Percentiles rank a stretch among this genome's conserved stretches.
Evolutionary conservation across 2,329 filamentous ascomycete species (phyloP).

Genomic region (Epichloe aotearoae): DNA sequence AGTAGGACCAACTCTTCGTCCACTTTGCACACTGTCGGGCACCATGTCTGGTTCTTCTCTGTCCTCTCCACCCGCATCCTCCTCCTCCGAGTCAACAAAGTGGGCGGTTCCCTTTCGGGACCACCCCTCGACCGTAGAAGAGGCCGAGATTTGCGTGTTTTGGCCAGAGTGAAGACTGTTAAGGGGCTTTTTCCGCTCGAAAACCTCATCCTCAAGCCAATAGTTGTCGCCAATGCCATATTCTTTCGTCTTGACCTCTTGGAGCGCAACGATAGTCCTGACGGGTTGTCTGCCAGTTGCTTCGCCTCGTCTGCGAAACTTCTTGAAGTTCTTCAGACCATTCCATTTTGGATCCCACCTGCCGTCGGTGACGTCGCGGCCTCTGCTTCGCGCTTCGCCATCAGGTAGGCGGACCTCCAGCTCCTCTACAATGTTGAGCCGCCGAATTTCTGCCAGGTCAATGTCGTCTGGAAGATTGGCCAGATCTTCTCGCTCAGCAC

Average conservation of each 20-base stretch:
- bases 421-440: conserved; percentile 63
- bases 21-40: not conserved
- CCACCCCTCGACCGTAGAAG: not conserved
- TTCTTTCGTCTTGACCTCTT: conserved; percentile 57
- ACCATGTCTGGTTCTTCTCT: conserved; percentile 1
- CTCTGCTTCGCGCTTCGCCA: conserved; percentile 19
- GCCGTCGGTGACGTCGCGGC: conserved; percentile 38
- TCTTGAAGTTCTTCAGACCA: conserved; percentile 91
- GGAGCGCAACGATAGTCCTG: conserved; percentile 53
- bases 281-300: conserved; percentile 26
- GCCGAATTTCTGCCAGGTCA: conserved; percentile 59
- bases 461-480: conserved; percentile 47
- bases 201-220: conserved; percentile 48
- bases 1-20: conserved; percentile 6
- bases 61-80: conserved; percentile 15
- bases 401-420: conserved; percentile 46
- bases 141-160: not conserved
- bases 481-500: conserved; percentile 38
- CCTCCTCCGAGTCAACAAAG: conserved; percentile 20
- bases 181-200: conserved; percentile 15
- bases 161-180: not conserved
- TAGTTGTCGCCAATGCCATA: conserved; percentile 66
- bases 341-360: conserved; percentile 88
- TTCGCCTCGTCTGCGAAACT: conserved; percentile 53
- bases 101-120: conserved; percentile 11